Percentiles rank a stretch among this genome's conserved stretches.
Evolutionary conservation across 495 filamentous ascomycete species (phyloP).

Genomic region (Podospora pseudocomata): DNA sequence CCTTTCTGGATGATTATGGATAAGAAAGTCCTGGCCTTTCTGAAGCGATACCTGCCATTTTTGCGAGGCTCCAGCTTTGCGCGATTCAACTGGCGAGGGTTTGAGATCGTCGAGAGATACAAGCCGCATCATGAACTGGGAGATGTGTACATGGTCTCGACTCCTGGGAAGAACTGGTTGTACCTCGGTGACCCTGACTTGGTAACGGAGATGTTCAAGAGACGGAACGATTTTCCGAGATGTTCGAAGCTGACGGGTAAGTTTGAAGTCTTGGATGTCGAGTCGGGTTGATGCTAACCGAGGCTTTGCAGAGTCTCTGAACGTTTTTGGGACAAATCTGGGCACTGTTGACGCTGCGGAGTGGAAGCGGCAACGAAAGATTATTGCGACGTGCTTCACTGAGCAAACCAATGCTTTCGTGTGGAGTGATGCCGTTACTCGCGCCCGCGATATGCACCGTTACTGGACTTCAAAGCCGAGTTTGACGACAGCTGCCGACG

Average conservation of each 20-base stretch:
- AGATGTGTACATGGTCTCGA: slow-evolving; percentile 41
- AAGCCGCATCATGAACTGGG: slow-evolving; percentile 41
- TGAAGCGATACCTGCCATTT: slow-evolving; percentile 20
- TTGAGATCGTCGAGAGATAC: slow-evolving; percentile 38
- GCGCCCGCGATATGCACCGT: slow-evolving; percentile 47
- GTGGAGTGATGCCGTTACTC: slow-evolving; percentile 42
- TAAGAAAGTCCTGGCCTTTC: slow-evolving; percentile 18
- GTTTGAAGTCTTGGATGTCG: background rate
- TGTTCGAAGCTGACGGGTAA: slow-evolving; percentile 13
- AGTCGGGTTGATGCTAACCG: slow-evolving; percentile 25
- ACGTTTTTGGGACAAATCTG: slow-evolving; percentile 48
- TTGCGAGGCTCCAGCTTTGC: slow-evolving; percentile 33
- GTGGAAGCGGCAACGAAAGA: slow-evolving; percentile 49
- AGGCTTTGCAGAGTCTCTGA: slow-evolving; percentile 43
- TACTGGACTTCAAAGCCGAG: slow-evolving; percentile 35
- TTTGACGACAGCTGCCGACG: slow-evolving; percentile 29
- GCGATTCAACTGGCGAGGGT: slow-evolving; percentile 35
- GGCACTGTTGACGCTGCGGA: slow-evolving; percentile 39
- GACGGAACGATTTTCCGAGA: slow-evolving; percentile 43
- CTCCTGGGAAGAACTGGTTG: slow-evolving; percentile 40
- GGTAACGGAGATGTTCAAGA: slow-evolving; percentile 35
- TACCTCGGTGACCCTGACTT: slow-evolving; percentile 42
- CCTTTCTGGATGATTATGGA: slow-evolving; percentile 33
- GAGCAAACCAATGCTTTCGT: slow-evolving; percentile 48
- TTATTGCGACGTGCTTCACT: slow-evolving; percentile 42